A percentile compares a stretch with the other conserved stretches of the same genome.
Evolutionary conservation across 2,329 filamentous ascomycete species (phyloP).

Genomic region (Chaetomium sp.): DNA sequence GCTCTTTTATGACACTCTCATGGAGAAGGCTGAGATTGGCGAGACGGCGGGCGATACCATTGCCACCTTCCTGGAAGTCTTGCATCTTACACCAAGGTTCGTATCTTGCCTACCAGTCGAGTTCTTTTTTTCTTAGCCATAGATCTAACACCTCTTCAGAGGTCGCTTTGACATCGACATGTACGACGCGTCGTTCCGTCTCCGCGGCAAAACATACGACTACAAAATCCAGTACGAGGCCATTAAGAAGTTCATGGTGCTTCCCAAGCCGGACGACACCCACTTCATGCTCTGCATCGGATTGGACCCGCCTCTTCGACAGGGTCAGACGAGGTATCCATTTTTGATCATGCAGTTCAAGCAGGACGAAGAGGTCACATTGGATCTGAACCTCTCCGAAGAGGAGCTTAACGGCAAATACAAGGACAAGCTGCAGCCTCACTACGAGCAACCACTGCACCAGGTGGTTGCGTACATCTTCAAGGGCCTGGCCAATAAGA

Average conservation of each 20-base stretch:
- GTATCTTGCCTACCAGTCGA: constrained; percentile 8
- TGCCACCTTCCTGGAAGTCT: constrained; percentile 91
- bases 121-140: not conserved
- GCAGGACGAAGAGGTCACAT: constrained; percentile 91
- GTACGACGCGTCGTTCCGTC: constrained; percentile 95
- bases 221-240: constrained; percentile 99
- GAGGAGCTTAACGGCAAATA: constrained; percentile 78
- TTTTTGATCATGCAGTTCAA: constrained; percentile 99
- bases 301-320: constrained; percentile 86
- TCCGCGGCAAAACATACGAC: constrained; percentile 98
- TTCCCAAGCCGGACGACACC: constrained; percentile 96
- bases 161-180: constrained; percentile 99
- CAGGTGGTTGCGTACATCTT: constrained; percentile 95
- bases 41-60: constrained; percentile 98
- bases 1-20: constrained; percentile 95
- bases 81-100: constrained; percentile 91
- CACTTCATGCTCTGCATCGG: constrained; percentile 94
- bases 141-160: constrained; percentile 42
- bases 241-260: constrained; percentile 98
- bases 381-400: constrained; percentile 93
- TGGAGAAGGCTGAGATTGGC: constrained; percentile 98
- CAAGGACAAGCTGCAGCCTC: constrained; percentile 78
- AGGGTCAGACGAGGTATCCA: constrained; percentile 95
- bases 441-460: constrained; percentile 91
- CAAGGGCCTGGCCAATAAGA: constrained; percentile 88